Conservation (phyloP, 1,139 yeast genomes). For the Magnusiomyces sp. region DNA sequence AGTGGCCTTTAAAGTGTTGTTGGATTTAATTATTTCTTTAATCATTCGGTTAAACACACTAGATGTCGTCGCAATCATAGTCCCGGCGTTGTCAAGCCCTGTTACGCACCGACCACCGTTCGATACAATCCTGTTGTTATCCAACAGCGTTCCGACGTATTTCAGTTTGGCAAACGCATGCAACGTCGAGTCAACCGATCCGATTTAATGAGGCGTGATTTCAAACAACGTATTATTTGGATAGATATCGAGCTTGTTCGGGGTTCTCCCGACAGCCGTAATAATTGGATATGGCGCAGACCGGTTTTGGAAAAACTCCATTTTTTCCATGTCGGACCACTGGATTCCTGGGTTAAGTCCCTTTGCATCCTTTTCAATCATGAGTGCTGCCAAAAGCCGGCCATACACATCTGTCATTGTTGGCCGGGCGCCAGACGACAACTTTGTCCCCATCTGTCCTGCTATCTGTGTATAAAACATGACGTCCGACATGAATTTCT, state of each 20-base stretch:
- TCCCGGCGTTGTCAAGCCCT: conserved; percentile 68
- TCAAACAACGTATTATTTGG: conserved; percentile 70
- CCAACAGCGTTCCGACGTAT: conserved; percentile 63
- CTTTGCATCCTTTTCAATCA: conserved; percentile 35
- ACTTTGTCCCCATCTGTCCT: conserved; percentile 31
- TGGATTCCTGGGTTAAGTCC: conserved; percentile 37
- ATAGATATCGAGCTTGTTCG: conserved; percentile 45
- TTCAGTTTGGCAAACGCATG: conserved; percentile 57
- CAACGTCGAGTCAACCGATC: conserved; percentile 80
- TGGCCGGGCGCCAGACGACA: conserved; percentile 59
- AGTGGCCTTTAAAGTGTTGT: conserved; percentile 12
- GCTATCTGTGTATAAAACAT: conserved; percentile 6
- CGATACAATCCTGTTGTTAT: conserved; percentile 38
- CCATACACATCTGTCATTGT: conserved; percentile 83
- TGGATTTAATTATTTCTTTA: conserved; percentile 19
- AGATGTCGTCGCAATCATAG: conserved; percentile 64
- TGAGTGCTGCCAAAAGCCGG: conserved; percentile 66
- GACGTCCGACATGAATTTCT: conserved; percentile 35
- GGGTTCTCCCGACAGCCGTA: conserved; percentile 68
- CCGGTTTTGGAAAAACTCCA: conserved; percentile 43
- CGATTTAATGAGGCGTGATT: conserved; percentile 73
- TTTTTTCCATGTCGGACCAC: conserved; percentile 53
- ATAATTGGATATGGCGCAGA: conserved; percentile 80
- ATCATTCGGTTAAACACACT: conserved; percentile 52
- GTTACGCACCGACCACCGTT: conserved; percentile 36